Evolutionary conservation across 2,329 filamentous ascomycete genomes (phyloP), one percentile per base, ranked within the genome.

Genomic region (Penicillium sp.): DNA sequence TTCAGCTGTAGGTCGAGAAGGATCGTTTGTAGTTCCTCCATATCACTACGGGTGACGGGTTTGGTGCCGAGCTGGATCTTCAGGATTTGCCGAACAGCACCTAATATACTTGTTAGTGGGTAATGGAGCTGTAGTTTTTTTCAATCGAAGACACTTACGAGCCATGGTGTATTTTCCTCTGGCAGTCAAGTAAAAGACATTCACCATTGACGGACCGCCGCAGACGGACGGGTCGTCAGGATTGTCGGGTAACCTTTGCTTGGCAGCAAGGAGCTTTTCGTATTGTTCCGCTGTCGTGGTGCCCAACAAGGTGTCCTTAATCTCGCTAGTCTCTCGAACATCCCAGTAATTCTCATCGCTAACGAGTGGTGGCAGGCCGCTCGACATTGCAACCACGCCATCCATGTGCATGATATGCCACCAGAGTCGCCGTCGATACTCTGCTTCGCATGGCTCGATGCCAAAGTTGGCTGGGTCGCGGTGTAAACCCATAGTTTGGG

Each of bases 401-500:
- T 82, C 80, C 72, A 81, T 80, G 49, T 82, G 79, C 28, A 82
- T 77, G 38, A 83, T 80, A 62, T 82, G 80, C 79, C 80, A 82
- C 81, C 81, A 83, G 54, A 83, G 70, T 17, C 80, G 74, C 54
- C 81, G 75, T 28, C 81, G 74, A 45, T 78, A 75, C 64, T 83
- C 80, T 3, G 80, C 80, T 65, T 82, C 79, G 37, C 76, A 76
- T 4, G 79, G 70, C 12, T 75, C 71, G 53, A 83, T 78, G 6
- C 79, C 79, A 63, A 83, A 83, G 24, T 82, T 78, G 0, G 79
- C 79, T 2, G 81, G 81, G 59, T 84, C 82, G 19, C 81, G 78
- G 68, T 83, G 81, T 4, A 83, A 70, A 15, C 81, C 81, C 75
- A 83, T 81, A 9, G 78, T 81, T 64, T 83, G 81, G 0, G 81